Evolutionary conservation across 306 rosid species (phyloP), one percentile per base, ranked within the genome.

Genomic region (Hippophae tibetana): DNA sequence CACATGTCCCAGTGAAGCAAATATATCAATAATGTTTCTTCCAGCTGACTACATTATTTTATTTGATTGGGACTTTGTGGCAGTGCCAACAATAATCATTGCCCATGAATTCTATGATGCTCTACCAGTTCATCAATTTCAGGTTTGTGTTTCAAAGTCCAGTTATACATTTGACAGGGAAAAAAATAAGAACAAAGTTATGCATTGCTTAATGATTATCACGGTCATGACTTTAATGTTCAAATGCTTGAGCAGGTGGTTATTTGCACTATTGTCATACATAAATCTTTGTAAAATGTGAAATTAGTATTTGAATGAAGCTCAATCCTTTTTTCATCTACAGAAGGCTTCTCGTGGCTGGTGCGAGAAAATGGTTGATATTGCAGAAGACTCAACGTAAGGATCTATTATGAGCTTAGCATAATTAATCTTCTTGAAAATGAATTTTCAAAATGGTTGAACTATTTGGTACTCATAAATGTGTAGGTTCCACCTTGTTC

Each of bases 41-140:
- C 38, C 38, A 31, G 38, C 38, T 31, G 38, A 31, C 38, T 7
- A 60, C 14, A 47, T 42, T 47, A 2, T 9, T 0, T 52, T 50
- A 7, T 26, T 57, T 45, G 45, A 45, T 72, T 53, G 38, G 55
- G 25, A 42, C 47, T 65, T 47, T 72, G 23, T 78, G 72, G 60
- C 80, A 88, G 99, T 61, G 77, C 95, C 99, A 38, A 83, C 90
- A 48, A 84, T 88, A 63, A 72, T 88, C 69, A 80, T 88, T 47
- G 99, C 96, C 0, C 99, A 92, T 5, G 99, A 92, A 71, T 92
- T 88, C 62, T 92, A 76, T 72, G 99, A 92, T 70, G 99, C 99
- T 48, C 69, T 92, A 43, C 99, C 99, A 8, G 81, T 92, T 74
- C 90, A 92, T 78, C 99, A 88, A 65, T 88, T 92, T 79, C 99